phyloP scores from a whole-genome alignment of 257 asterid species.

The Salvia hispanica region DNA sequence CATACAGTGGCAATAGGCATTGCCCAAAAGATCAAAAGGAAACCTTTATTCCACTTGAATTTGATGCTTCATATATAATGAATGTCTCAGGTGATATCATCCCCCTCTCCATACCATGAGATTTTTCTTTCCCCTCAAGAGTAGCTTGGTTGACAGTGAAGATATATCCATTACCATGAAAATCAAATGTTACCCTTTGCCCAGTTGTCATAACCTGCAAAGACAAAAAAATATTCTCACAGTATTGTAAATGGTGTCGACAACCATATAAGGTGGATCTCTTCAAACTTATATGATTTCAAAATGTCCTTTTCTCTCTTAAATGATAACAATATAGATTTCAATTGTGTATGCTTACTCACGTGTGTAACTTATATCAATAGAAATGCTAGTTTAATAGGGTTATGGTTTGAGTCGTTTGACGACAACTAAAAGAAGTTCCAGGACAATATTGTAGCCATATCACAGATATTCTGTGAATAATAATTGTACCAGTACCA shows the following conservation, averaged over 20 bases:
- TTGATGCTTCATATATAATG: constrained; percentile 79
- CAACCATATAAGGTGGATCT: constrained; percentile 3
- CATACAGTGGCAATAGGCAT: constrained; percentile 27
- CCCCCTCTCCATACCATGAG: constrained; percentile 73
- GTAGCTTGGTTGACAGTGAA: constrained; percentile 89
- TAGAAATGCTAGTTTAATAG: constrained; percentile 15
- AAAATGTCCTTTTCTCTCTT: constrained; percentile 14
- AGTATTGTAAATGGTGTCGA: constrained; percentile 18
- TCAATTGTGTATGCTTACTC: constrained; percentile 12
- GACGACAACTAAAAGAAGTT: constrained; percentile 16
- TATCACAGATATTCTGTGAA: constrained; percentile 16
- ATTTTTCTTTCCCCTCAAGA: constrained; percentile 68
- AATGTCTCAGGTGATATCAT: constrained; percentile 80
- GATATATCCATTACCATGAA: constrained; percentile 77
- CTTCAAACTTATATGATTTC: not conserved
- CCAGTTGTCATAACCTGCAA: constrained; percentile 87
- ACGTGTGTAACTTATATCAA: constrained; percentile 17
- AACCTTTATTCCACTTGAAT: constrained; percentile 93
- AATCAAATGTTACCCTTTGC: constrained; percentile 85
- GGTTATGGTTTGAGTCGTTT: constrained; percentile 1
- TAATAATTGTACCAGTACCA: constrained; percentile 2
- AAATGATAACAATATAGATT: not conserved
- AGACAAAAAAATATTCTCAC: constrained; percentile 16
- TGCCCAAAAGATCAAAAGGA: constrained; percentile 23
- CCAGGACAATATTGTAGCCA: constrained; percentile 16